phyloP scores from a whole-genome alignment of 2,329 filamentous ascomycete species.

The Colletotrichum noveboracense region DNA sequence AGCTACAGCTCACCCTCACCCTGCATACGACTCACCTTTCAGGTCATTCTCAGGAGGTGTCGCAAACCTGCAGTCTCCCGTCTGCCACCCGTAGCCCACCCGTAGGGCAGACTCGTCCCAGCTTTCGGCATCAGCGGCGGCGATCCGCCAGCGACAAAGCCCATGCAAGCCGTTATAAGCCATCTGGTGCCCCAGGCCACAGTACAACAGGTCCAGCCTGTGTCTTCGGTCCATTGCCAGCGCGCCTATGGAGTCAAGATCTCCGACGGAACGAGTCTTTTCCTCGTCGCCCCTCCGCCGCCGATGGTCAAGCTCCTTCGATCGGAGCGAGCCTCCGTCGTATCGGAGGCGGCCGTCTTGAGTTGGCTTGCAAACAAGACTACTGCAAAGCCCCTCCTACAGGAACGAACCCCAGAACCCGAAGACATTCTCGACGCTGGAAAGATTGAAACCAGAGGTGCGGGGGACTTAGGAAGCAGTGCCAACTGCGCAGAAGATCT shows the following conservation, averaged over 20 bases:
- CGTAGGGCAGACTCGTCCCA: conserved; percentile 10
- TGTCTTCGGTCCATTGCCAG: conserved; percentile 43
- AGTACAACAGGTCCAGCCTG: conserved; percentile 36
- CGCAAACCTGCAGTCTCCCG: conserved; percentile 21
- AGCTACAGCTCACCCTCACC: neutral
- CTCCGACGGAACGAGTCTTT: conserved; percentile 43
- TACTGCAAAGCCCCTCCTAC: neutral
- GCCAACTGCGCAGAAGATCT: neutral
- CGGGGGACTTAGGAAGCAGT: neutral
- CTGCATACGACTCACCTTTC: conserved; percentile 3
- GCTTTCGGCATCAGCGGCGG: neutral
- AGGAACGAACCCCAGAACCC: neutral
- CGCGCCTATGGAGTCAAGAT: conserved; percentile 47
- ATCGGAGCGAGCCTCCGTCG: conserved; percentile 48
- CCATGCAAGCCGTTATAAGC: conserved; percentile 40
- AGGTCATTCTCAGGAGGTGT: conserved; percentile 17
- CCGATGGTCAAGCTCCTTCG: conserved; percentile 49
- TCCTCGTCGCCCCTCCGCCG: conserved; percentile 48
- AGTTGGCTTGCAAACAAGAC: conserved; percentile 44
- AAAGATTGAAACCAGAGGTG: neutral
- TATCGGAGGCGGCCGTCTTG: conserved; percentile 50
- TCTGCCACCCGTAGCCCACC: conserved; percentile 4
- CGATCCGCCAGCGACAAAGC: conserved; percentile 37
- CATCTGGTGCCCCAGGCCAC: conserved; percentile 33
- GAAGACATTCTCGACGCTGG: neutral